These are phyloP conservation scores for Colletotrichum sp. DNA, from an alignment of 2,329 filamentous ascomycete species.

Conservation along the genomic window DNA sequence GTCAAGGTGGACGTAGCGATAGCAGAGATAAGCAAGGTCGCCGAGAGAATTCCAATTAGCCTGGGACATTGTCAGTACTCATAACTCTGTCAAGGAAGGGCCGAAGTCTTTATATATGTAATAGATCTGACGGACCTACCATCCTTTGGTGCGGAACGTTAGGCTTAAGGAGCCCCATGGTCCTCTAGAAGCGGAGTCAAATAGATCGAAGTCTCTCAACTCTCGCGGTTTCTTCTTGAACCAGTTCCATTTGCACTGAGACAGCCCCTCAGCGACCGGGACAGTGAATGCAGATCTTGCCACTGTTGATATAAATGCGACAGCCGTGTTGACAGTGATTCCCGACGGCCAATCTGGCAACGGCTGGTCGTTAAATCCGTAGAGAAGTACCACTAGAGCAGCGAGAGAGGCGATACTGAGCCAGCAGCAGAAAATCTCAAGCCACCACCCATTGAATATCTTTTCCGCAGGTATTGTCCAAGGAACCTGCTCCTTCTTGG, in stretches of 20 bases:
- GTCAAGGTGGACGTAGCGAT: not conserved
- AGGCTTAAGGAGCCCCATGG: not conserved
- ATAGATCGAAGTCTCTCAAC: conserved; percentile 25
- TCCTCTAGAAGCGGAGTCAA: conserved; percentile 25
- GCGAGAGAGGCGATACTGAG: not conserved
- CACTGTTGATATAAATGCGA: conserved; percentile 28
- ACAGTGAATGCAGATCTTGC: conserved; percentile 25
- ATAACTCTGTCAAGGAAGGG: no score
- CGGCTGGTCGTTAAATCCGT: conserved; percentile 15
- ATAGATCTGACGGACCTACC: not conserved
- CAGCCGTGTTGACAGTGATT: conserved; percentile 30
- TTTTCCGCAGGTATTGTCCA: not conserved
- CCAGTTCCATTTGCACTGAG: conserved; percentile 29
- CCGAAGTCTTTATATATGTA: no score
- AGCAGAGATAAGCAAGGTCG: not conserved
- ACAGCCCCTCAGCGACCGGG: conserved; percentile 27
- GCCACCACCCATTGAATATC: not conserved
- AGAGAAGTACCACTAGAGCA: not conserved
- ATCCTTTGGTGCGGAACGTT: not conserved
- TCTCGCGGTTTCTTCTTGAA: conserved; percentile 15
- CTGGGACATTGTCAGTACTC: no score
- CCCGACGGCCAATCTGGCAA: conserved; percentile 25
- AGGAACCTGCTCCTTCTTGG: accelerated
- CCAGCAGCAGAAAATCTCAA: not conserved
- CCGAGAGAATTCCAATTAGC: not conserved